Percentiles rank a stretch among this genome's conserved stretches.
phyloP scores from a whole-genome alignment of 2,329 filamentous ascomycete species.

The Botrytis cinerea region DNA sequence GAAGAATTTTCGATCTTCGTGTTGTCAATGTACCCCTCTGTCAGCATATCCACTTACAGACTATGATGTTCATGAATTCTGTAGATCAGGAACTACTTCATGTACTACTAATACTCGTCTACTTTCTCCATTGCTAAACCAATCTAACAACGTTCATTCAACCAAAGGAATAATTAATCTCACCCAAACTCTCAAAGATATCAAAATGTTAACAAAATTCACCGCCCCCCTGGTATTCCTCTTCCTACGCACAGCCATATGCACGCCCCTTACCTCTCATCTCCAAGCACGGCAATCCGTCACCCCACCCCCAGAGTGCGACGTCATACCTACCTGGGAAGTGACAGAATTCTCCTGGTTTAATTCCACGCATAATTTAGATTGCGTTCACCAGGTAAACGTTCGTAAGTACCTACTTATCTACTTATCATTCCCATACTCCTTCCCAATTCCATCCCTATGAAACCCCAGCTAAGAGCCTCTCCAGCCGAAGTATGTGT shows the following conservation, averaged over 20 bases:
- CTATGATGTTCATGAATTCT: not conserved
- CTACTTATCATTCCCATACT: not conserved
- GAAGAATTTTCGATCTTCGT: not conserved
- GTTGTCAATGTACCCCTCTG: not conserved
- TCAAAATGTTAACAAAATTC: not conserved
- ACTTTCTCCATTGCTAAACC: not conserved
- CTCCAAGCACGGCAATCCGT: not conserved
- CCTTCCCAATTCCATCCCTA: not conserved
- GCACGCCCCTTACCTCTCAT: not conserved
- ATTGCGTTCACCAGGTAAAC: not conserved
- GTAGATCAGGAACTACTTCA: not conserved
- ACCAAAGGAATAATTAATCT: not conserved
- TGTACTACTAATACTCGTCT: not conserved
- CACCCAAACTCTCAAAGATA: not conserved
- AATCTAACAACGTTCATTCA: not conserved
- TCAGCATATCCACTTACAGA: not conserved
- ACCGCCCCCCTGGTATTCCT: not conserved
- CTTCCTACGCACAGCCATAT: not conserved
- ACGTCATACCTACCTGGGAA: conserved; percentile 12
- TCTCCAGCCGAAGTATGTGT: not conserved
- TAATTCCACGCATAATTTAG: conserved; percentile 9
- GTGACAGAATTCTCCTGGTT: not conserved
- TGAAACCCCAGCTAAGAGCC: not conserved
- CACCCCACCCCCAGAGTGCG: conserved; percentile 9
- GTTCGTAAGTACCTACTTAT: not conserved